Conservation (phyloP, 2,329 filamentous ascomycete genomes). For the Aspergillus sojae region DNA sequence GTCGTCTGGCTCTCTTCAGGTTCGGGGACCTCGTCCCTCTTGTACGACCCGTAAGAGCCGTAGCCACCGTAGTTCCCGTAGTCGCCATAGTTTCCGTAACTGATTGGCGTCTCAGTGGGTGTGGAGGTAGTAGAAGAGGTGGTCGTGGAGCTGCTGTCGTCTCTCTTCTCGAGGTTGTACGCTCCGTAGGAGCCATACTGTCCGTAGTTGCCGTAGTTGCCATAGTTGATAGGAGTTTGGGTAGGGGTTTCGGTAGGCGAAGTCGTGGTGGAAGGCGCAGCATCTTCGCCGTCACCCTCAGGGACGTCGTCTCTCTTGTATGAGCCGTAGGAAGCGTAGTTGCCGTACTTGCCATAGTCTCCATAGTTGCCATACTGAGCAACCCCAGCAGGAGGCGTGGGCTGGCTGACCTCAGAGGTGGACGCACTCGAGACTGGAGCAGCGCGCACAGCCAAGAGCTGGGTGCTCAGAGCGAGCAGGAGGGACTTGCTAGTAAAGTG, state of each 20-base stretch:
- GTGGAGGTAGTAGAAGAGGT: neutral
- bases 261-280: neutral
- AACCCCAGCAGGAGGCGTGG: slow-evolving; percentile 7
- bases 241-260: neutral
- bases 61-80: slow-evolving; percentile 21
- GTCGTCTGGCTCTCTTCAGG: neutral
- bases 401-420: slow-evolving; percentile 3
- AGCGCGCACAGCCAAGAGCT: slow-evolving; percentile 15
- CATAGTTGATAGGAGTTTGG: neutral
- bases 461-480: slow-evolving; percentile 16
- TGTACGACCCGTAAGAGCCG: slow-evolving; percentile 15
- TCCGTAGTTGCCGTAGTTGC: neutral
- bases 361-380: slow-evolving; percentile 14
- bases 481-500: slow-evolving; percentile 7
- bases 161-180: neutral
- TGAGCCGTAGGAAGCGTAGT: slow-evolving; percentile 10
- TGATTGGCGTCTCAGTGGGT: slow-evolving; percentile 1
- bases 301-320: slow-evolving; percentile 1
- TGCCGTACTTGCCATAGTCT: slow-evolving; percentile 16
- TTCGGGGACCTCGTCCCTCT: slow-evolving; percentile 5
- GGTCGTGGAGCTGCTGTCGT: neutral
- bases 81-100: slow-evolving; percentile 21
- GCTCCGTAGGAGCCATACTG: neutral
- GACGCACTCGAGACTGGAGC: slow-evolving; percentile 9
- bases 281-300: neutral